phyloP scores from a whole-genome alignment of 2,329 filamentous ascomycete species.

The Cladophialophora exuberans region DNA sequence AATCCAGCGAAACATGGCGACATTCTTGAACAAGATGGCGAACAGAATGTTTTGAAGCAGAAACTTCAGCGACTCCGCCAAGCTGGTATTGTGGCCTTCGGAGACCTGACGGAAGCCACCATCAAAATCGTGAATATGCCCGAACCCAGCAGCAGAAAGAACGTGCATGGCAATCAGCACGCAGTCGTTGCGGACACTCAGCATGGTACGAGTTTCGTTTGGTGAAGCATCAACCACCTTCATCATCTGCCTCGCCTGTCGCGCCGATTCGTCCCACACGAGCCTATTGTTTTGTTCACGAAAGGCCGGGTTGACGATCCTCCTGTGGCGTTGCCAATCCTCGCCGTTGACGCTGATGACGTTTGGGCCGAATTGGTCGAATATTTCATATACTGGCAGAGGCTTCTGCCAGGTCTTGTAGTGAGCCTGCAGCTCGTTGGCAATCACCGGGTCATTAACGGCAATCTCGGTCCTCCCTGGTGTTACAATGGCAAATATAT shows the following conservation, averaged over 20 bases:
- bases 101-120: conserved; percentile 13
- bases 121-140: conserved; percentile 31
- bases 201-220: not conserved
- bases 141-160: conserved; percentile 43
- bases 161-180: conserved; percentile 43
- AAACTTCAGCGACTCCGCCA: conserved; percentile 33
- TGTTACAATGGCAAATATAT: conserved; percentile 22
- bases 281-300: conserved; percentile 47
- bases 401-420: conserved; percentile 27
- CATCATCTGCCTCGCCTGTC: conserved; percentile 40
- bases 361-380: conserved; percentile 24
- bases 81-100: conserved; percentile 33
- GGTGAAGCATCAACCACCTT: conserved; percentile 1
- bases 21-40: conserved; percentile 17
- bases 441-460: conserved; percentile 18
- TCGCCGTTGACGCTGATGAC: conserved; percentile 30
- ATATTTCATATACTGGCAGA: conserved; percentile 18
- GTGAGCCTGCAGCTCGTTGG: conserved; percentile 17
- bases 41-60: conserved; percentile 29
- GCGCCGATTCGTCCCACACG: conserved; percentile 44
- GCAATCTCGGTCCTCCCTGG: conserved; percentile 23
- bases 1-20: conserved; percentile 35
- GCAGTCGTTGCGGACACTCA: conserved; percentile 38
- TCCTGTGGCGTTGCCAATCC: conserved; percentile 50
- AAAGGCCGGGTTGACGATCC: conserved; percentile 47